A percentile compares a stretch with the other conserved stretches of the same genome.
Evolutionary conservation across 2,329 filamentous ascomycete species (phyloP).

Genomic region (Diaporthe australafricana): DNA sequence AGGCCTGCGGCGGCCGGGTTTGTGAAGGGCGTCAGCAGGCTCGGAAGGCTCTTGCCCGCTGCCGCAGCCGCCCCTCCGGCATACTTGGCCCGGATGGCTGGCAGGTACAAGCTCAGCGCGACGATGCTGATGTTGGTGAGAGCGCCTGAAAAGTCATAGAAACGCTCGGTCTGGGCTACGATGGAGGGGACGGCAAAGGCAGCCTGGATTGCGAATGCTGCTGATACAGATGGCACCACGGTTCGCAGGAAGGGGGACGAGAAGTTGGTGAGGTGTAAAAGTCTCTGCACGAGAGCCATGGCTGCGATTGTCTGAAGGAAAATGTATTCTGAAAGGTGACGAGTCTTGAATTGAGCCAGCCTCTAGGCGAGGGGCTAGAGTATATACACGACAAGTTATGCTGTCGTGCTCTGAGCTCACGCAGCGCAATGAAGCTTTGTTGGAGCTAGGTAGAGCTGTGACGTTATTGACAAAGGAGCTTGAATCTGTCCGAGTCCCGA

Average conservation of each 20-base stretch:
- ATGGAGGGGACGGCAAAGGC: constrained; percentile 73
- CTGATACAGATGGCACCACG: constrained; percentile 69
- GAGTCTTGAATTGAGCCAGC: not conserved
- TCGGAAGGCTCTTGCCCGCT: constrained; percentile 52
- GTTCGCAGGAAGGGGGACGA: constrained; percentile 71
- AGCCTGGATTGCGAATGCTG: constrained; percentile 73
- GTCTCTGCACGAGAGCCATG: constrained; percentile 53
- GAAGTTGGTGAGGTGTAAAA: constrained; percentile 72
- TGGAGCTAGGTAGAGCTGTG: constrained; percentile 24
- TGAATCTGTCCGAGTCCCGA: constrained; percentile 33
- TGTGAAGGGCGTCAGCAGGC: constrained; percentile 57
- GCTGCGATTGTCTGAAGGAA: not conserved
- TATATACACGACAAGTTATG: not conserved
- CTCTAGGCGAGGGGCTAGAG: not conserved
- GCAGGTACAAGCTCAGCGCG: constrained; percentile 70
- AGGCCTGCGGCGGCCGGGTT: constrained; percentile 53
- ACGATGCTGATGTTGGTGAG: constrained; percentile 75
- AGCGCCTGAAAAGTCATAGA: constrained; percentile 76
- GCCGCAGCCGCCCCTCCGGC: constrained; percentile 53
- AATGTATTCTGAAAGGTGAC: not conserved
- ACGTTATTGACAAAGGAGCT: constrained; percentile 34
- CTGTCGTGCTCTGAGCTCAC: not conserved
- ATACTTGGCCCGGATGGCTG: constrained; percentile 65
- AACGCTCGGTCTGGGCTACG: constrained; percentile 69
- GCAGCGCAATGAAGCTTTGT: not conserved